Percentiles rank a stretch among this genome's conserved stretches.
These are phyloP conservation scores for Lactifluus hygrophoroides DNA, from an alignment of 768 basidiomycete species.

Conservation along the genomic window DNA sequence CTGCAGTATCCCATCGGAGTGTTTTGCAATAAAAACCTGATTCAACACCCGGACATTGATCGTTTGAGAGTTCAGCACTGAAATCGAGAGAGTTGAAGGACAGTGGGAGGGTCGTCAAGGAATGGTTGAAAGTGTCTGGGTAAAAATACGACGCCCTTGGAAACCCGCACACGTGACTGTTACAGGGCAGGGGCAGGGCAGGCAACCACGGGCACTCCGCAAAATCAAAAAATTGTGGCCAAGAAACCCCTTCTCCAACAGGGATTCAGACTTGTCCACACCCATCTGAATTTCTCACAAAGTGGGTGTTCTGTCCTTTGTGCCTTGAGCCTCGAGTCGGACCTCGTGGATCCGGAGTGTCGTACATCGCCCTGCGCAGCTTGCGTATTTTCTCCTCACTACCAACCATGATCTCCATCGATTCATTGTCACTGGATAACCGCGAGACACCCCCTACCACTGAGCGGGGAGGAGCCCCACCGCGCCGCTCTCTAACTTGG, in stretches of 20 bases:
- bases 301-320: too few species aligned
- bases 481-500: slow-evolving; percentile 13
- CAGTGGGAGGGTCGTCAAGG: background rate
- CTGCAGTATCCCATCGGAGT: background rate
- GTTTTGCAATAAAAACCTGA: slow-evolving; percentile 11
- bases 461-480: background rate
- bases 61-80: background rate
- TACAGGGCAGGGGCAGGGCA: too few species aligned
- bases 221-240: too few species aligned
- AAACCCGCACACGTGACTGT: background rate
- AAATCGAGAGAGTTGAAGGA: background rate
- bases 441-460: background rate
- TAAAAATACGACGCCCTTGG: too few species aligned
- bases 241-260: background rate
- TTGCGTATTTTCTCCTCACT: background rate
- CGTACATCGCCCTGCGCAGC: background rate
- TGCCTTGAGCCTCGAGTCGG: background rate
- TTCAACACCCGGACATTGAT: slow-evolving; percentile 1
- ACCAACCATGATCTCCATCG: slow-evolving; percentile 3
- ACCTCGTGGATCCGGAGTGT: background rate
- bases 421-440: background rate
- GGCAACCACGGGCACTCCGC: background rate
- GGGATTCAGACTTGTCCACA: background rate
- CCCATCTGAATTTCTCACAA: too few species aligned
- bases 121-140: background rate